Conservation (phyloP, 768 basidiomycete species). For the Macrolepiota fuliginosa region DNA sequence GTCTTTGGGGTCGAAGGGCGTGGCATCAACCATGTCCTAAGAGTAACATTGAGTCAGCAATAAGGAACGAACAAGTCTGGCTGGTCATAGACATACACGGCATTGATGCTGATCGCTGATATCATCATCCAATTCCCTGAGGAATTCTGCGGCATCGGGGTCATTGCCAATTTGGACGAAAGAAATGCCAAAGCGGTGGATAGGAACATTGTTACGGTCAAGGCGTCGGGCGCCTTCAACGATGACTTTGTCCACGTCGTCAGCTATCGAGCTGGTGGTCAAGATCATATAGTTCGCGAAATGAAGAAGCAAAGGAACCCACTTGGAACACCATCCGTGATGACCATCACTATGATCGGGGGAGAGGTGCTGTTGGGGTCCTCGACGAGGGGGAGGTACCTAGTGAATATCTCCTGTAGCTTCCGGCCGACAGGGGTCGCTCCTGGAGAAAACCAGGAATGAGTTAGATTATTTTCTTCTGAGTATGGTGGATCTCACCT, state of each 20-base stretch:
- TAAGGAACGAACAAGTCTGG: background rate
- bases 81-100: background rate
- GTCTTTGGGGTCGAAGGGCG: background rate
- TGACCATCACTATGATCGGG: slow-evolving; percentile 8
- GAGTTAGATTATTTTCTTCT: background rate
- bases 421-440: slow-evolving; percentile 17
- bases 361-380: slow-evolving; percentile 3
- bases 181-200: slow-evolving; percentile 5
- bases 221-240: slow-evolving; percentile 9
- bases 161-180: slow-evolving; percentile 13
- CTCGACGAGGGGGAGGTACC: slow-evolving; percentile 18
- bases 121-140: slow-evolving; percentile 11
- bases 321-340: slow-evolving; percentile 13
- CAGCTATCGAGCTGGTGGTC: background rate
- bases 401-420: slow-evolving; percentile 15
- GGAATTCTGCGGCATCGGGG: slow-evolving; percentile 10
- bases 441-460: slow-evolving; percentile 5
- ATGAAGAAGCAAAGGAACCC: background rate
- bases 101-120: slow-evolving; percentile 2
- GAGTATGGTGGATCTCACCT: slow-evolving; percentile 1
- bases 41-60: background rate
- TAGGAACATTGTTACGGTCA: slow-evolving; percentile 4
- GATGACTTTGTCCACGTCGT: slow-evolving; percentile 1
- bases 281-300: background rate
- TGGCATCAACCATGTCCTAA: slow-evolving; percentile 13